Conservation (phyloP, 2,329 filamentous ascomycete species). For the Colletotrichum theobromicola region DNA sequence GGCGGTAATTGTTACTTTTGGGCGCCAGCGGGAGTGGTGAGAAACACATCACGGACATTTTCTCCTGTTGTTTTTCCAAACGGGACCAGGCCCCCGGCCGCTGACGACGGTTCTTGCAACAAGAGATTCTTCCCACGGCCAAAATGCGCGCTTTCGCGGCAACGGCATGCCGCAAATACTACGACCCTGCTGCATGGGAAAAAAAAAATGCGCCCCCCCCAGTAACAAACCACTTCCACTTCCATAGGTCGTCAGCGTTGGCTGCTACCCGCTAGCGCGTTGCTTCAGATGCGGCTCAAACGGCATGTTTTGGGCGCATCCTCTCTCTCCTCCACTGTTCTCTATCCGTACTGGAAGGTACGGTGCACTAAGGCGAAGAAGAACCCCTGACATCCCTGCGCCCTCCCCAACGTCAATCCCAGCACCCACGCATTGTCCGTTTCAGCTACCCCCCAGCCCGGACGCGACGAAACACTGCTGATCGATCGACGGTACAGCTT, state of each 20-base stretch:
- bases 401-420: constrained; percentile 15
- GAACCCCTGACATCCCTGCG: background rate
- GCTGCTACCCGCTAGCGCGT: background rate
- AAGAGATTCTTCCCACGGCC: too few species aligned
- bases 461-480: constrained; percentile 19
- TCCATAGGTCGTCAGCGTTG: too few species aligned
- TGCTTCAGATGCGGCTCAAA: constrained; percentile 20
- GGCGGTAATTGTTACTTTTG: background rate
- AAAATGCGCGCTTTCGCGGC: background rate
- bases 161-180: background rate
- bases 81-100: background rate
- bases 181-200: background rate
- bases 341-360: too few species aligned
- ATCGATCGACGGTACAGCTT: constrained; percentile 15
- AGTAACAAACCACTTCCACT: too few species aligned
- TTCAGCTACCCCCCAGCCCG: constrained; percentile 17
- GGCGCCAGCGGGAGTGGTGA: background rate
- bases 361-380: background rate
- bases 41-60: constrained; percentile 7
- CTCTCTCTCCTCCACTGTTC: background rate
- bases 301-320: constrained; percentile 13
- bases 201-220: background rate
- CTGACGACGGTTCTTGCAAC: background rate
- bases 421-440: constrained; percentile 18
- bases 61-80: background rate